Evolutionary conservation across 169 alveolate genomes (phyloP), one percentile per base, ranked within the genome.

Genomic region (Babesia bigemina): DNA sequence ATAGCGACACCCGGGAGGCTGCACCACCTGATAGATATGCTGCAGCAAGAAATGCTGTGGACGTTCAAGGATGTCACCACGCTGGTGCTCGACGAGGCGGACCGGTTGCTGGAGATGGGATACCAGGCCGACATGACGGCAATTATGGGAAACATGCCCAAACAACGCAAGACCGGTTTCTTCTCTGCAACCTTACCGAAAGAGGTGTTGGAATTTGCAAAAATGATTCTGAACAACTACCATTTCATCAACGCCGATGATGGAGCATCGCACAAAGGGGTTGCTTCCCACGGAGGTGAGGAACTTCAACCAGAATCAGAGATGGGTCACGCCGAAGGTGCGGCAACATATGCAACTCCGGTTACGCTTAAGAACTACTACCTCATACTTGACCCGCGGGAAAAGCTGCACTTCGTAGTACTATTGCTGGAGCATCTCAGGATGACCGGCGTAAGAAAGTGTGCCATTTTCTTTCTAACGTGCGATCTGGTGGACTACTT

Each of bases 81-180:
- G 71, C 76, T 88, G 17, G 63, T 88, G 14, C 89, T 96, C 63
- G 99, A 96, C 79, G 99, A 96, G 83, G 99, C 99, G 24, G 99
- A 96, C 63, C 84, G 96, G 75, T 83, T 96, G 65, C 70, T 96
- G 67, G 97, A 94, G 74, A 82, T 89, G 92, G 98, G 98, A 11
- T 91, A 91, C 91, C 94, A 94, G 74, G 93, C 82, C 49, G 92
- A 94, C 61, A 79, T 96, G 58, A 74, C 85, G 13, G 63, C 72
- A 60, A 93, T 96, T 24, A 62, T 96, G 29, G 86, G 87, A 17
- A 85, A 76, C 29, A 58, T 96, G 42, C 99, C 99, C 19, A 96
- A 94, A 73, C 95, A 95, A 69, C 93, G 99, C 84, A 91, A 97
- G 73, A 95, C 98, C 12, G 98, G 98, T 0, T 71, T 96, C 53